These are phyloP conservation scores for Barnettozyma sp. DNA, from an alignment of 805 yeast genomes.

Conservation along the genomic window DNA sequence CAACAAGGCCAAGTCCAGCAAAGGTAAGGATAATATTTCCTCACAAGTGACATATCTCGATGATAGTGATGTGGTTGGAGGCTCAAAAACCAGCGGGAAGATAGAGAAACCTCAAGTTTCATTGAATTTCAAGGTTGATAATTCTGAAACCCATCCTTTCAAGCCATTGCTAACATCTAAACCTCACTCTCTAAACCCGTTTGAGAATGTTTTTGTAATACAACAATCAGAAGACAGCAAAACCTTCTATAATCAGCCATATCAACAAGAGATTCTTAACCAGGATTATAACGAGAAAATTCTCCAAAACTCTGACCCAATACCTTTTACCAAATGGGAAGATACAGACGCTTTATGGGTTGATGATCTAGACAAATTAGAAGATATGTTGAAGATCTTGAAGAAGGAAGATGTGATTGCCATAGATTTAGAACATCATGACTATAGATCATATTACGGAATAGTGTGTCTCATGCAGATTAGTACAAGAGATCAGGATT, in stretches of 20 bases:
- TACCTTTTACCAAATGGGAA: slow-evolving; percentile 56
- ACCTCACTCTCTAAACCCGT: slow-evolving; percentile 58
- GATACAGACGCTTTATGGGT: slow-evolving; percentile 65
- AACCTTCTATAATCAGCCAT: slow-evolving; percentile 77
- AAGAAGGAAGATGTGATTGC: slow-evolving; percentile 59
- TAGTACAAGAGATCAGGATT: slow-evolving; percentile 74
- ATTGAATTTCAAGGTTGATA: slow-evolving; percentile 57
- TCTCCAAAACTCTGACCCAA: slow-evolving; percentile 39
- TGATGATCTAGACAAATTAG: slow-evolving; percentile 46
- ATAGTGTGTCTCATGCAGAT: slow-evolving; percentile 91
- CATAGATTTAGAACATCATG: slow-evolving; percentile 95
- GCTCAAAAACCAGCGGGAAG: slow-evolving; percentile 23
- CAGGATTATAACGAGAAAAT: slow-evolving; percentile 63
- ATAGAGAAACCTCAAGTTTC: slow-evolving; percentile 62
- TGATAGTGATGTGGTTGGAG: slow-evolving; percentile 27
- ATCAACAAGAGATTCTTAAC: slow-evolving; percentile 61
- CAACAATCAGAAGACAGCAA: slow-evolving; percentile 33
- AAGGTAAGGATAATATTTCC: slow-evolving; percentile 4
- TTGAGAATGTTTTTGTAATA: slow-evolving; percentile 43
- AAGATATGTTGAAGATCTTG: slow-evolving; percentile 49
- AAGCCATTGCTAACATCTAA: slow-evolving; percentile 64
- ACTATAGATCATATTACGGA: slow-evolving; percentile 83
- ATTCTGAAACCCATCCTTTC: slow-evolving; percentile 65
- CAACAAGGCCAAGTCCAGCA: slow-evolving; percentile 14
- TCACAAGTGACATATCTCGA: slow-evolving; percentile 41